Percentiles rank a stretch among this genome's conserved stretches.
Evolutionary conservation across 257 asterid genomes (phyloP).

Genomic region (Nemophila menziesii): DNA sequence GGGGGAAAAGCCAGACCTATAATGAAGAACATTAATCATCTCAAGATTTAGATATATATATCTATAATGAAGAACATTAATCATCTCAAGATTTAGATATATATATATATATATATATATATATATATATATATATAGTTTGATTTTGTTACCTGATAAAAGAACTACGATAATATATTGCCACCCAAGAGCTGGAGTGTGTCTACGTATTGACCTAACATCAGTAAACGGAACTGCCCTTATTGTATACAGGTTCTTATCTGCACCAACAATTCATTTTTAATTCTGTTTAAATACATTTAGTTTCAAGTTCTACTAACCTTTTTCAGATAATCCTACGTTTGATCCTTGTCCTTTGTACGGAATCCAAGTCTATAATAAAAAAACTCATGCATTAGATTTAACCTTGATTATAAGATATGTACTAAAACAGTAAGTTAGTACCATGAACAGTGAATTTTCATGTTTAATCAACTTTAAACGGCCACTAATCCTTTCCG

Average conservation of each 20-base stretch:
- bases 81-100: background rate
- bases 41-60: background rate
- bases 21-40: conserved; percentile 7
- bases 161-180: conserved; percentile 79
- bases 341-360: conserved; percentile 85
- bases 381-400: background rate
- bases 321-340: conserved; percentile 78
- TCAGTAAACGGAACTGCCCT: conserved; percentile 86
- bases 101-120: too few species aligned
- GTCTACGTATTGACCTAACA: conserved; percentile 78
- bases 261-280: conserved; percentile 37
- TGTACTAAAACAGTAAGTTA: background rate
- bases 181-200: conserved; percentile 88
- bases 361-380: conserved; percentile 86
- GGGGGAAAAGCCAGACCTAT: conserved; percentile 95
- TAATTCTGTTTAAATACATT: background rate
- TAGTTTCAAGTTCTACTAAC: conserved; percentile 20
- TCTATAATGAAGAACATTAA: background rate
- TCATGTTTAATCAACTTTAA: conserved; percentile 90
- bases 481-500: conserved; percentile 93
- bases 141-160: conserved; percentile 54
- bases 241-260: conserved; percentile 71
- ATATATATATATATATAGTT: background rate
- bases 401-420: background rate
- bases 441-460: conserved; percentile 69